phyloP scores from a whole-genome alignment of 2,329 filamentous ascomycete species.

The Xylariaceae sp. region DNA sequence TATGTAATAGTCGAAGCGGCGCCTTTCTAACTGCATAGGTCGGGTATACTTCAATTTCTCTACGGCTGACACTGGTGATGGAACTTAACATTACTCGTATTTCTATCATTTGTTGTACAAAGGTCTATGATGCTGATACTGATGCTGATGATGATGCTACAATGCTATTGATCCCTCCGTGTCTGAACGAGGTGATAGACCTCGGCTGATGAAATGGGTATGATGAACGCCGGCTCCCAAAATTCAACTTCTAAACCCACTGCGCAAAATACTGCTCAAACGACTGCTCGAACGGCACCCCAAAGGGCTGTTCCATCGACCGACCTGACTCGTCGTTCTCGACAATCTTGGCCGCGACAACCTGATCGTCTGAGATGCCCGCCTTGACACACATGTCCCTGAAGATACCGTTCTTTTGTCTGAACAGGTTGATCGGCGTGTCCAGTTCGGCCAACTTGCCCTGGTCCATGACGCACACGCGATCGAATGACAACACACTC shows the following conservation, averaged over 20 bases:
- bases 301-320: neutral
- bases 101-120: neutral
- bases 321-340: neutral
- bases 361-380: constrained; percentile 1
- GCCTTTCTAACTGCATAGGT: too few species aligned
- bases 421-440: constrained; percentile 1
- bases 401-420: constrained; percentile 1
- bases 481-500: constrained; percentile 65
- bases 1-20: too few species aligned
- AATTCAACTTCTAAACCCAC: neutral
- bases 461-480: constrained; percentile 66
- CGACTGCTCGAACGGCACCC: constrained; percentile 1
- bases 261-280: constrained; percentile 4
- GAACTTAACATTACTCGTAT: too few species aligned
- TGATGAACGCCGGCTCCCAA: too few species aligned
- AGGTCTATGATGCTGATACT: too few species aligned
- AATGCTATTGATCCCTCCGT: too few species aligned
- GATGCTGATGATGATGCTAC: too few species aligned
- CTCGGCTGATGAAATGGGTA: too few species aligned
- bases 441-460: constrained; percentile 55
- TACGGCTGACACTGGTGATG: too few species aligned
- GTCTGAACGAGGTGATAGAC: too few species aligned
- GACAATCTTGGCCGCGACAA: neutral
- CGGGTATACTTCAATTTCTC: too few species aligned
- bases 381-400: constrained; percentile 2